Evolutionary conservation across 140 eudicot genomes (phyloP), one percentile per base, ranked within the genome.

Genomic region (Cichorium intybus): DNA sequence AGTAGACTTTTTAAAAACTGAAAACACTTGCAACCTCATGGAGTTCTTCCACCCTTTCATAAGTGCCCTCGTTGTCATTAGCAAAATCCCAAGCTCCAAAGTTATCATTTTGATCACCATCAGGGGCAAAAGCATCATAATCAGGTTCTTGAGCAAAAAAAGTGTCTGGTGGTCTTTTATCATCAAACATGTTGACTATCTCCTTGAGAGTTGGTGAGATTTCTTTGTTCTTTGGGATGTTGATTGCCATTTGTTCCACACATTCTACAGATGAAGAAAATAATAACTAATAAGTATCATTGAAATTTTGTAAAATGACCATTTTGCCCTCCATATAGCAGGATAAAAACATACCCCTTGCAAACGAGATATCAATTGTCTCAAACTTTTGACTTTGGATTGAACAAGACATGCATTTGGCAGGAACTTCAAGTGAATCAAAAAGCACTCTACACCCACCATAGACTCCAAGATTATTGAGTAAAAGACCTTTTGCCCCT

Each of bases 341-440:
- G 15, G 11, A 17, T 5, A 49, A 18, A 34, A 21, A 62, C 81
- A 66, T 24, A 91, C 97, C 97, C 82, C 48, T 83, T 60, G 82
- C 85, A 79, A 78, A 75, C 63, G 95, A 74, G 35, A 87, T 31
- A 67, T 91, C 95, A 58, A 91, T 79, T 18, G 66, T 62, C 46
- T 76, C 79, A 31, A 62, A 6, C 11, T 65, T 71, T 48, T 65
- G 67, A 59, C 14, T 46, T 74, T 65, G 77, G 75, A 49, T n/a
- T 18, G 71, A 62, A 55, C 68, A 75, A 57, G 79, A 46, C 50
- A 69, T 68, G 60, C 88, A 78, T 59, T 78, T 87, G 50, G 87
- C 83, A 68, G 97, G 97, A 21, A 82, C 73, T 76, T 91, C 96
- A 77, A 71, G 62, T 21, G 97, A 91, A 91, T 91, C 97, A 82